These are phyloP conservation scores for Datisca glomerata DNA, from an alignment of 306 rosid species.

Conservation along the genomic window DNA sequence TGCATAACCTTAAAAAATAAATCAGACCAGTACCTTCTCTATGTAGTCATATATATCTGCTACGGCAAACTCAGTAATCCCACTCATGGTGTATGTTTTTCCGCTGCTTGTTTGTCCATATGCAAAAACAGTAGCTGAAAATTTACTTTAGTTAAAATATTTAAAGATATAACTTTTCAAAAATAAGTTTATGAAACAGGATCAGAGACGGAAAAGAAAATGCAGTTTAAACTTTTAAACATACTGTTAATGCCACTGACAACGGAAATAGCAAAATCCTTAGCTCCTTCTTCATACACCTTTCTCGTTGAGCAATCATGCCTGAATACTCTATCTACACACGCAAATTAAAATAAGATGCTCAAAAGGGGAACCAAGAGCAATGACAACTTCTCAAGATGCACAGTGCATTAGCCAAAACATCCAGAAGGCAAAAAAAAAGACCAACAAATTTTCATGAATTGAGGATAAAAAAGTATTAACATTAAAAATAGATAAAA, in stretches of 20 bases:
- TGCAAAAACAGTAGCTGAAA: constrained; percentile 4
- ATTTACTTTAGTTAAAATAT: background rate
- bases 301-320: constrained; percentile 66
- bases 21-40: constrained; percentile 38
- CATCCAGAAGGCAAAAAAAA: too few species aligned
- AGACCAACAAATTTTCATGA: too few species aligned
- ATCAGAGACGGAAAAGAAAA: constrained; percentile 15
- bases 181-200: background rate
- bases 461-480: too few species aligned
- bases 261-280: constrained; percentile 75
- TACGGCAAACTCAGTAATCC: background rate
- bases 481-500: too few species aligned
- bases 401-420: too few species aligned
- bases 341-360: constrained; percentile 11
- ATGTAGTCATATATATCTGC: constrained; percentile 23
- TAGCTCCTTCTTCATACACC: constrained; percentile 79
- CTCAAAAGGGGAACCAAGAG: background rate
- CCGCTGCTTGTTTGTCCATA: constrained; percentile 6
- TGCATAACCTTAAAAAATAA: constrained; percentile 13
- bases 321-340: constrained; percentile 62
- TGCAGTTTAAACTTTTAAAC: constrained; percentile 12
- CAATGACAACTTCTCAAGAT: background rate
- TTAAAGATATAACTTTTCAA: background rate
- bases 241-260: constrained; percentile 76
- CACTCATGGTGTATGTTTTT: constrained; percentile 2